These are phyloP conservation scores for Thelephora aurantiotincta DNA, from an alignment of 768 basidiomycete species.

Conservation along the genomic window DNA sequence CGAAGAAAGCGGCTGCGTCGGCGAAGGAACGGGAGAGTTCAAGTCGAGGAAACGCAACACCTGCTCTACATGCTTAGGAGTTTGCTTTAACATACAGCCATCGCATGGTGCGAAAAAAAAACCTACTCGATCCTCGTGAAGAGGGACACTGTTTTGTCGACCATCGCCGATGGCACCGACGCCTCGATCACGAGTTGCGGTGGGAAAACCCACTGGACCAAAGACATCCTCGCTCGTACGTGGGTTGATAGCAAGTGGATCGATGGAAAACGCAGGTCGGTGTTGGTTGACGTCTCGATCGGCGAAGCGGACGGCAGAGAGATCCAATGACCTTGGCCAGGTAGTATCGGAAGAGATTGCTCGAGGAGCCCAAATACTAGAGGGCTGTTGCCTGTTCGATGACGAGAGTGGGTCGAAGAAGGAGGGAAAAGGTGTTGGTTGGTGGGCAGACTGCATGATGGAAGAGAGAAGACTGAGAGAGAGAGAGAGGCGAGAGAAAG, in stretches of 20 bases:
- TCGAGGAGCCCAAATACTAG: slow-evolving; percentile 76
- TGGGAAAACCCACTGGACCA: slow-evolving; percentile 31
- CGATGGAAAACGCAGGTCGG: slow-evolving; percentile 15
- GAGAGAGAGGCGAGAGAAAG: background rate
- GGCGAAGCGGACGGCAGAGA: slow-evolving; percentile 36
- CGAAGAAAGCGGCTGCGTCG: slow-evolving; percentile 27
- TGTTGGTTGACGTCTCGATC: slow-evolving; percentile 11
- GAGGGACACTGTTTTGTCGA: slow-evolving; percentile 46
- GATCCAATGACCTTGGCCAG: slow-evolving; percentile 55
- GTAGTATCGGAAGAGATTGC: slow-evolving; percentile 50
- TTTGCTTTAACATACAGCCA: slow-evolving; percentile 11
- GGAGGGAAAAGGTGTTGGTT: background rate
- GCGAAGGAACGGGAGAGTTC: slow-evolving; percentile 50
- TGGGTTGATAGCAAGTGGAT: slow-evolving; percentile 15
- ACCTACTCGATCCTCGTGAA: slow-evolving; percentile 40
- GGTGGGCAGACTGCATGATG: slow-evolving; percentile 5
- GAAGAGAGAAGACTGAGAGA: background rate
- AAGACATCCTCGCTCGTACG: slow-evolving; percentile 48
- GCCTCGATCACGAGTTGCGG: slow-evolving; percentile 25
- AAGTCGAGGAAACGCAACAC: slow-evolving; percentile 68
- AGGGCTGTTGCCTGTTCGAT: background rate
- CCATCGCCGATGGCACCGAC: slow-evolving; percentile 75
- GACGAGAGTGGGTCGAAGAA: background rate
- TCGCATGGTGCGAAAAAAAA: slow-evolving; percentile 7
- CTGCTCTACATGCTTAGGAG: slow-evolving; percentile 60